Percentiles rank a stretch among this genome's conserved stretches.
These are phyloP conservation scores for Calonectria hawksworthii DNA, from an alignment of 2,329 filamentous ascomycete genomes.

Conservation along the genomic window DNA sequence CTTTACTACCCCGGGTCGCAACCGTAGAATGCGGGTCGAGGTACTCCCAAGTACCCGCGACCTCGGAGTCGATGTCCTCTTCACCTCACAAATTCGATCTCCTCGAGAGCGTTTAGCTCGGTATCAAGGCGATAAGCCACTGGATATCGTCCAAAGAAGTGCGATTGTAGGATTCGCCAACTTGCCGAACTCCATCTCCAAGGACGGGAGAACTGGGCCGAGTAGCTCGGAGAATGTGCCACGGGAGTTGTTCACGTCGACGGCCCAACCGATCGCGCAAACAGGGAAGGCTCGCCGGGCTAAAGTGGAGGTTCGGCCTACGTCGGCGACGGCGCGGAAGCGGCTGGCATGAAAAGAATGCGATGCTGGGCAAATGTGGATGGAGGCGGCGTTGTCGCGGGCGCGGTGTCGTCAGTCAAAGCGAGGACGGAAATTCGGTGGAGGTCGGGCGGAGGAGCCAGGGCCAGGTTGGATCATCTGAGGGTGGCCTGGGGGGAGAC, in stretches of 20 bases:
- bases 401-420: slow-evolving; percentile 37
- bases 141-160: slow-evolving; percentile 35
- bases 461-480: slow-evolving; percentile 37
- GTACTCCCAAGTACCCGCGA: slow-evolving; percentile 36
- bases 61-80: slow-evolving; percentile 27
- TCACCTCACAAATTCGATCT: slow-evolving; percentile 22
- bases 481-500: slow-evolving; percentile 22
- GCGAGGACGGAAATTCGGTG: slow-evolving; percentile 43
- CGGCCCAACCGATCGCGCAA: slow-evolving; percentile 22
- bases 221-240: slow-evolving; percentile 41
- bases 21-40: slow-evolving; percentile 44
- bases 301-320: slow-evolving; percentile 21
- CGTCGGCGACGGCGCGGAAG: slow-evolving; percentile 25
- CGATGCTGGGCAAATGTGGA: slow-evolving; percentile 19
- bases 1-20: slow-evolving; percentile 46
- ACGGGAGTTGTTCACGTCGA: slow-evolving; percentile 28
- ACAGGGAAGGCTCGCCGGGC: slow-evolving; percentile 15
- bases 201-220: slow-evolving; percentile 43
- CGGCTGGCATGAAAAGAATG: slow-evolving; percentile 21
- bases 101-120: slow-evolving; percentile 7
- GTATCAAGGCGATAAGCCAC: slow-evolving; percentile 32
- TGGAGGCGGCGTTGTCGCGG: slow-evolving; percentile 37
- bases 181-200: slow-evolving; percentile 58
- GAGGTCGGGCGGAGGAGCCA: slow-evolving; percentile 44
- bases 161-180: slow-evolving; percentile 39